These are phyloP conservation scores for Trichothecium roseum DNA, from an alignment of 2,329 filamentous ascomycete genomes.

Conservation along the genomic window DNA sequence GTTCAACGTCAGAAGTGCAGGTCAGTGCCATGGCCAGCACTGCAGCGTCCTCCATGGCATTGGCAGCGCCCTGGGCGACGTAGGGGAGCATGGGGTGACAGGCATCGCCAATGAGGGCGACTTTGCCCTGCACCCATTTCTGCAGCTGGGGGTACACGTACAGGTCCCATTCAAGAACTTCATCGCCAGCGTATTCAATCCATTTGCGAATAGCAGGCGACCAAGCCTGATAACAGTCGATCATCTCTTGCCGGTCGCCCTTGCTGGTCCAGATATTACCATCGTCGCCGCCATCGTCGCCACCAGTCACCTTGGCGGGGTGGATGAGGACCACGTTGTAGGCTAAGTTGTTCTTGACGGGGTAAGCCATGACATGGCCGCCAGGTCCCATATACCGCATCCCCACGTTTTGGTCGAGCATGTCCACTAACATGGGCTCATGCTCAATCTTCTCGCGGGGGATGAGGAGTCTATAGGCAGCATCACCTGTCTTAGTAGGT, in stretches of 20 bases:
- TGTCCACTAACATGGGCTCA: not conserved
- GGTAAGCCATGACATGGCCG: conserved; percentile 2
- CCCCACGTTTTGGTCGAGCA: no score
- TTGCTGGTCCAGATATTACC: no score
- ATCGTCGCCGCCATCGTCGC: not conserved
- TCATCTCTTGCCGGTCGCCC: no score
- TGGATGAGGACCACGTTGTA: conserved; percentile 3
- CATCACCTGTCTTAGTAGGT: conserved; percentile 1
- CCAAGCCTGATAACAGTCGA: conserved; percentile 21
- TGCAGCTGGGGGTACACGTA: no score
- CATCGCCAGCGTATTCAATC: not conserved
- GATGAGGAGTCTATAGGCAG: conserved; percentile 2
- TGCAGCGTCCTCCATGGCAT: conserved; percentile 57
- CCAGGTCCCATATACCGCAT: conserved; percentile 2
- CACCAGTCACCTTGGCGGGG: conserved; percentile 1
- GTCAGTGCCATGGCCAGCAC: conserved; percentile 35
- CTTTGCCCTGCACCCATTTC: not conserved
- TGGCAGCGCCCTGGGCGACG: conserved; percentile 57
- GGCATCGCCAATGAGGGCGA: conserved; percentile 38
- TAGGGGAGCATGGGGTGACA: conserved; percentile 57
- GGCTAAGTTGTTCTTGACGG: not conserved
- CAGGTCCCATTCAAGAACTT: not conserved
- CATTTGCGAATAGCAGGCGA: conserved; percentile 6
- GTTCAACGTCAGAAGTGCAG: conserved; percentile 9
- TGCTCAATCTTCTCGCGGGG: not conserved